These are phyloP conservation scores for Penicillium sp. DNA, from an alignment of 2,329 filamentous ascomycete genomes.

Conservation along the genomic window DNA sequence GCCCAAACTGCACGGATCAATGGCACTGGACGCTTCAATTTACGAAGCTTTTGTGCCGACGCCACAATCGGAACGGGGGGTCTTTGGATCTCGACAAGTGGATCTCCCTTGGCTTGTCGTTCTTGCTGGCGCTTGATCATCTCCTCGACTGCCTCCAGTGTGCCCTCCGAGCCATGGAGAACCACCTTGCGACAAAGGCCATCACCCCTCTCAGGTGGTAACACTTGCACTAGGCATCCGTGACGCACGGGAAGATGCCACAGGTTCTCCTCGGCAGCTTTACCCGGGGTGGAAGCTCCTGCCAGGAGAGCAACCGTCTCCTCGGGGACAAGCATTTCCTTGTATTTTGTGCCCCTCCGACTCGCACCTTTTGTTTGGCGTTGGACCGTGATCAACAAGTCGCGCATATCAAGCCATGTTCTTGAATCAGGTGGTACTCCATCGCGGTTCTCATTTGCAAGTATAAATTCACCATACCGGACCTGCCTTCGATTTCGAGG, in stretches of 20 bases:
- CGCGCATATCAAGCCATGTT: constrained; percentile 24
- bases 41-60: constrained; percentile 21
- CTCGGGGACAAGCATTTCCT: constrained; percentile 31
- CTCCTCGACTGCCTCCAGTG: constrained; percentile 27
- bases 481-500: constrained; percentile 23
- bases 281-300: constrained; percentile 23
- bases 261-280: constrained; percentile 32
- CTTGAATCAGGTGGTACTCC: neutral
- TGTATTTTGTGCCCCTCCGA: constrained; percentile 16
- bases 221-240: constrained; percentile 36
- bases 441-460: constrained; percentile 2
- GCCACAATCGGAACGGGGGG: constrained; percentile 26
- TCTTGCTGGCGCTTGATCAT: constrained; percentile 20
- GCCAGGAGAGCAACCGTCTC: constrained; percentile 30
- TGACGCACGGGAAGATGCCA: constrained; percentile 31
- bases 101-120: constrained; percentile 23
- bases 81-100: constrained; percentile 26
- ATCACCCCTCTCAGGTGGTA: constrained; percentile 25
- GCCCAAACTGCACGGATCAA: constrained; percentile 30
- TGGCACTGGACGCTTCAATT: constrained; percentile 20
- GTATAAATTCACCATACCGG: constrained; percentile 17
- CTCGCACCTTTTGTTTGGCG: constrained; percentile 10
- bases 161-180: constrained; percentile 31
- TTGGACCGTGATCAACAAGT: constrained; percentile 22
- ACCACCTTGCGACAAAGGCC: constrained; percentile 30